phyloP scores from a whole-genome alignment of 2,329 filamentous ascomycete genomes.

The Clonostachys solani region DNA sequence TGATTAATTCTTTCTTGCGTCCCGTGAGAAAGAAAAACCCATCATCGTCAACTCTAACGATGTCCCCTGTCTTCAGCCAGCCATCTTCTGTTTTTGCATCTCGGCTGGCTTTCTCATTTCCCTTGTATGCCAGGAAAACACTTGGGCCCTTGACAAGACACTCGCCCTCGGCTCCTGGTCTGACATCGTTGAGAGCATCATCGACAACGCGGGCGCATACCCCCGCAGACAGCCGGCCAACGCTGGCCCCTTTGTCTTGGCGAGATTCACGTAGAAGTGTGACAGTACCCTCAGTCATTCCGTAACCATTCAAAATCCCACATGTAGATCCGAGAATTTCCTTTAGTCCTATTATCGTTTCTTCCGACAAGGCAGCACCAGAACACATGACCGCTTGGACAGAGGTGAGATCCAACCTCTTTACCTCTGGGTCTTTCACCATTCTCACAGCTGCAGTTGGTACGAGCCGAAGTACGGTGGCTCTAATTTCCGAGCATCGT shows the following conservation, averaged over 20 bases:
- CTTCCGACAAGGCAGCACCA: constrained; percentile 9
- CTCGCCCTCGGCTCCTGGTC: constrained; percentile 16
- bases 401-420: constrained; percentile 6
- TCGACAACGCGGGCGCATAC: constrained; percentile 17
- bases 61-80: constrained; percentile 23
- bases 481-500: constrained; percentile 10
- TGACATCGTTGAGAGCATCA: constrained; percentile 17
- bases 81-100: constrained; percentile 14
- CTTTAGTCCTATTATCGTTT: constrained; percentile 8
- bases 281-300: constrained; percentile 14
- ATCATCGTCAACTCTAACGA: constrained; percentile 16
- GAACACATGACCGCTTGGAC: constrained; percentile 12
- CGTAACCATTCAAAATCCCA: constrained; percentile 13
- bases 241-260: constrained; percentile 9
- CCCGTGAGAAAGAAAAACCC: constrained; percentile 22
- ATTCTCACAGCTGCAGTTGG: constrained; percentile 12
- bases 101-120: constrained; percentile 14
- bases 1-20: constrained; percentile 54
- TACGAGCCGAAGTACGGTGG: constrained; percentile 12
- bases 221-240: constrained; percentile 10
- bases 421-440: constrained; percentile 10
- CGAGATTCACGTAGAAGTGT: constrained; percentile 11
- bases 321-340: constrained; percentile 5
- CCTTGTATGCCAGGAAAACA: constrained; percentile 19
- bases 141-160: constrained; percentile 16